A percentile compares a stretch with the other conserved stretches of the same genome.
Conservation (phyloP, 768 basidiomycete species). For the Termitomyces sp. region DNA sequence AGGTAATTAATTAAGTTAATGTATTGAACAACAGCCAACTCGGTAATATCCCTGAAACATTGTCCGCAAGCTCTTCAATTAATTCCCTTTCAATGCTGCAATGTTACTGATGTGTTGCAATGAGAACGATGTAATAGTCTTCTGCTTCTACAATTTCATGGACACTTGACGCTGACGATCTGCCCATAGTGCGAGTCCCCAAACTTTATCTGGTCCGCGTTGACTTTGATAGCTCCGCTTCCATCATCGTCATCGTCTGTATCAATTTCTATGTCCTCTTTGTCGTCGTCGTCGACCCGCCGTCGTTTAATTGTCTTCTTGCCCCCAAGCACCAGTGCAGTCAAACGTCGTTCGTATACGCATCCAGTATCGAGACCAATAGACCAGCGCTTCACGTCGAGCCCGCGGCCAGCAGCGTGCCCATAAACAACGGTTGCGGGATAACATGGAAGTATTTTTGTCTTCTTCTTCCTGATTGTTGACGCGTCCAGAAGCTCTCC, state of each 20-base stretch:
- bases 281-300: constrained; percentile 19
- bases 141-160: background rate
- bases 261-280: background rate
- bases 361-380: constrained; percentile 88
- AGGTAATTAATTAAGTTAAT: background rate
- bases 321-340: constrained; percentile 60
- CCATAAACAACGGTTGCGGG: constrained; percentile 85
- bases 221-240: constrained; percentile 13
- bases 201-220: constrained; percentile 39
- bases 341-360: constrained; percentile 61
- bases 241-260: constrained; percentile 22
- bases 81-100: background rate
- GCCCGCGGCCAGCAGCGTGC: constrained; percentile 74
- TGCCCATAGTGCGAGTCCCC: constrained; percentile 53
- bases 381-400: constrained; percentile 82
- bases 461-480: constrained; percentile 17
- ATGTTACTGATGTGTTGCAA: background rate
- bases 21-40: background rate
- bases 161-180: constrained; percentile 52
- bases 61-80: background rate
- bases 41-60: too few species aligned
- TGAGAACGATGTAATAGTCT: background rate
- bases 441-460: constrained; percentile 50
- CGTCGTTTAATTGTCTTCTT: constrained; percentile 1
- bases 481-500: constrained; percentile 8